Evolutionary conservation across 768 basidiomycete genomes (phyloP).

Genomic region (Psilocybe sp.): DNA sequence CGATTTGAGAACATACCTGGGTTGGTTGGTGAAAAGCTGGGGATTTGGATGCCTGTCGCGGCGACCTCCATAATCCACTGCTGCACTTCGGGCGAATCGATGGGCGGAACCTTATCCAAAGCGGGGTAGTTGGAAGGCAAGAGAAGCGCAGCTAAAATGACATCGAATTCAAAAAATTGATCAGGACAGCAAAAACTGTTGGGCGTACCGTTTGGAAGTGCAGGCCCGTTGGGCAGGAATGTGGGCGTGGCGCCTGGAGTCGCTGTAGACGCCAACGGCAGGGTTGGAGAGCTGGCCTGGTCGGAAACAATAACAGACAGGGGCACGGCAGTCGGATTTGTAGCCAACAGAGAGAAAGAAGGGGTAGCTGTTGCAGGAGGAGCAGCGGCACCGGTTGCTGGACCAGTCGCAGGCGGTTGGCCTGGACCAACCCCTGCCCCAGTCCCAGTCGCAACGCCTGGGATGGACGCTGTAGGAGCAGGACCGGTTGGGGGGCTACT

Average conservation of each 20-base stretch:
- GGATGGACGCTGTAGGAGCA: not conserved
- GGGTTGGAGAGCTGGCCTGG: conserved; percentile 40
- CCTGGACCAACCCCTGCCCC: not conserved
- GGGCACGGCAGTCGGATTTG: conserved; percentile 63
- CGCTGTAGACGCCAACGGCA: conserved; percentile 42
- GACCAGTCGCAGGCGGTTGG: not conserved
- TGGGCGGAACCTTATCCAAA: conserved; percentile 60
- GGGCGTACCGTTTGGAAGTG: conserved; percentile 51
- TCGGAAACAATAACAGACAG: conserved; percentile 45
- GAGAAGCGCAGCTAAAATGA: conserved; percentile 1
- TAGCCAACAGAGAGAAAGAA: conserved; percentile 39
- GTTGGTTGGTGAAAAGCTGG: conserved; percentile 43
- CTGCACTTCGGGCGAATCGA: conserved; percentile 59
- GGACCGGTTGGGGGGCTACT: conserved; percentile 16
- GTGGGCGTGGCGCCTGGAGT: conserved; percentile 51
- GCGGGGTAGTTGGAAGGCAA: conserved; percentile 58
- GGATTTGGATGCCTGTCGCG: conserved; percentile 56
- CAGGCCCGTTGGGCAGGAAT: conserved; percentile 52
- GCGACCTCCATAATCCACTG: conserved; percentile 69
- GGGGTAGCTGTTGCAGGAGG: conserved; percentile 8
- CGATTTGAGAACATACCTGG: conserved; percentile 26
- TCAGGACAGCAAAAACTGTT: not conserved
- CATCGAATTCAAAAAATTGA: not conserved
- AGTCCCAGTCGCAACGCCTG: not conserved
- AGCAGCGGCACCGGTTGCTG: conserved; percentile 1